These are phyloP conservation scores for Flaveria brownii DNA, from an alignment of 129 eudicot genomes.

Conservation along the genomic window DNA sequence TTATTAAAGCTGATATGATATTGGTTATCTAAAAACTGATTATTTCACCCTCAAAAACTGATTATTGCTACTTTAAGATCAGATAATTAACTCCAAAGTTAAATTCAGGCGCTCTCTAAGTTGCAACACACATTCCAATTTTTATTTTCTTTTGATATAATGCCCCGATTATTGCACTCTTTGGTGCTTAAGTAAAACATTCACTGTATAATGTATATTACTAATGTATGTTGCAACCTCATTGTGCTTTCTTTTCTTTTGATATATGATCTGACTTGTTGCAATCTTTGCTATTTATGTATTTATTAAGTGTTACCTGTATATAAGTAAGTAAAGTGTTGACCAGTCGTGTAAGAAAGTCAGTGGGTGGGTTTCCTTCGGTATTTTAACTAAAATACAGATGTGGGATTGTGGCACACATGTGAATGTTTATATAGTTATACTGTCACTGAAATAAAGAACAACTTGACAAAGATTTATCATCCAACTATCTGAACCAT, in stretches of 20 bases:
- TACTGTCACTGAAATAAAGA: constrained; percentile 6
- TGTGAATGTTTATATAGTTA: neutral
- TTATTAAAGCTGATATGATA: too few relatives aligned
- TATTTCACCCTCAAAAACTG: neutral
- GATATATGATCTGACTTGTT: neutral
- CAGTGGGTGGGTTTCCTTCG: neutral
- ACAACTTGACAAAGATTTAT: neutral
- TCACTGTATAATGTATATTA: neutral
- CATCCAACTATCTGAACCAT: neutral
- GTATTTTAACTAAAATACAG: constrained; percentile 2
- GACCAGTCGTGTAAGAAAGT: neutral
- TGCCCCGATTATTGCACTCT: neutral
- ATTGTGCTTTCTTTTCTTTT: neutral
- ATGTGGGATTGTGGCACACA: neutral
- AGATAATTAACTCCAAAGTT: neutral
- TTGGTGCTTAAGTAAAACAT: neutral
- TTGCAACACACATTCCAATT: neutral
- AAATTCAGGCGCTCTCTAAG: neutral
- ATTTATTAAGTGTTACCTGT: neutral
- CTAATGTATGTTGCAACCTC: neutral
- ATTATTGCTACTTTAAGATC: neutral
- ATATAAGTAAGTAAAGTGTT: constrained; percentile 5
- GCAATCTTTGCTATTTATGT: neutral
- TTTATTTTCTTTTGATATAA: neutral
- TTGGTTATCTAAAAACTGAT: too few relatives aligned